A percentile compares a stretch with the other conserved stretches of the same genome.
Evolutionary conservation across 768 basidiomycete species (phyloP).

Genomic region (Pleurotus giganteus): DNA sequence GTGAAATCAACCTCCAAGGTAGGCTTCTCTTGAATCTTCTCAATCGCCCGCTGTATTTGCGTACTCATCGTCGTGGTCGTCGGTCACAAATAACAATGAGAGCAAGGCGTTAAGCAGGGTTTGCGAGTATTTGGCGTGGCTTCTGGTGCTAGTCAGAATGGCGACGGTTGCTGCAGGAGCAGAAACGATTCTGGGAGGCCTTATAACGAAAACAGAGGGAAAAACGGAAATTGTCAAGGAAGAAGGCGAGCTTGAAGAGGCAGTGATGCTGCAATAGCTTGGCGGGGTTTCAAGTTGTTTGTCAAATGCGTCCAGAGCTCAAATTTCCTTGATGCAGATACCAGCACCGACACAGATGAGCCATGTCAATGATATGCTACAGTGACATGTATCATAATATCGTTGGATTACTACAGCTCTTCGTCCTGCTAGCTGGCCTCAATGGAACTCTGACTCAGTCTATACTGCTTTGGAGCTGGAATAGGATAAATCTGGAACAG

Average conservation of each 20-base stretch:
- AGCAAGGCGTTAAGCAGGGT: background rate
- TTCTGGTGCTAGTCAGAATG: background rate
- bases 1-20: conserved; percentile 83
- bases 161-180: background rate
- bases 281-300: conserved; percentile 3
- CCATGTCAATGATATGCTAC: too few species aligned
- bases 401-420: background rate
- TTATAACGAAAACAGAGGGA: background rate
- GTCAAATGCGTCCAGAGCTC: background rate
- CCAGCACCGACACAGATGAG: too few species aligned
- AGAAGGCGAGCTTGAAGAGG: background rate
- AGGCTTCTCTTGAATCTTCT: conserved; percentile 56
- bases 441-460: background rate
- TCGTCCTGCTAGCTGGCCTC: too few species aligned
- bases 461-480: background rate
- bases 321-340: too few species aligned
- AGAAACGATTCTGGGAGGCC: too few species aligned
- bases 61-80: conserved; percentile 36
- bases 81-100: background rate
- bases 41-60: conserved; percentile 66
- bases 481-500: background rate
- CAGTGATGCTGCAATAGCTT: background rate
- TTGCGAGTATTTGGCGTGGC: background rate
- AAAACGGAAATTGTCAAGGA: background rate
- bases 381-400: too few species aligned